Percentiles rank a stretch among this genome's conserved stretches.
Evolutionary conservation across 495 filamentous ascomycete genomes (phyloP).

Genomic region (Physcia stellaris): DNA sequence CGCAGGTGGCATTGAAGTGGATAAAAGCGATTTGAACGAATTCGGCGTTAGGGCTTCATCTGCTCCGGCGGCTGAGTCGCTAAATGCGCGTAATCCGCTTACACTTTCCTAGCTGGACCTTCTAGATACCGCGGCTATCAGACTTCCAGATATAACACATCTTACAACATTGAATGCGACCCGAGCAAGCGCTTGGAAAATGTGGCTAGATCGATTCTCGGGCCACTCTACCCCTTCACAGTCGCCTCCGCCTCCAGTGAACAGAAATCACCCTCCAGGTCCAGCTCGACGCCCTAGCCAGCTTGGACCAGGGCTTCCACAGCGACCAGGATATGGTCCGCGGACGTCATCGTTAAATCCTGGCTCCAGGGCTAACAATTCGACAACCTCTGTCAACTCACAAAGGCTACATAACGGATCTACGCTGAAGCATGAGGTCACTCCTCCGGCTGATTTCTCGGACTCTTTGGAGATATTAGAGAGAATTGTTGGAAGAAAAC

Average conservation of each 20-base stretch:
- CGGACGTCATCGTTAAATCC: conserved; percentile 57
- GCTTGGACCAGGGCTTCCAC: conserved; percentile 38
- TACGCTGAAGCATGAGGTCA: conserved; percentile 42
- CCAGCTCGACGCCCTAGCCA: conserved; percentile 50
- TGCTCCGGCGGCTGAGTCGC: no score
- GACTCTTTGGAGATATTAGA: conserved; percentile 65
- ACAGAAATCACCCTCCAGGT: conserved; percentile 56
- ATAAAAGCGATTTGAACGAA: neutral
- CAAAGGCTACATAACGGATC: conserved; percentile 51
- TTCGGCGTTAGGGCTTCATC: no score
- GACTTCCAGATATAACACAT: no score
- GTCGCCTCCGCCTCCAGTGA: conserved; percentile 41
- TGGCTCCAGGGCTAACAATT: conserved; percentile 49
- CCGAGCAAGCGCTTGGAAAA: no score
- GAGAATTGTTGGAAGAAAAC: conserved; percentile 47
- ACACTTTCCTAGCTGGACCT: no score
- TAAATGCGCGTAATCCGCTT: no score
- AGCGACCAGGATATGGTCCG: conserved; percentile 45
- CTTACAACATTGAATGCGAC: no score
- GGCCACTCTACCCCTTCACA: conserved; percentile 52
- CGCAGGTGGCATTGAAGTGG: conserved; percentile 29
- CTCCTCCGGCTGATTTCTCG: conserved; percentile 37
- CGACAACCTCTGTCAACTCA: conserved; percentile 55
- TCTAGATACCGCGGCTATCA: no score
- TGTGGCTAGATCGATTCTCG: conserved; percentile 84